Base-by-base conservation (phyloP, 345 rosid genomes). In the Zanthoxylum bungeanum region DNA sequence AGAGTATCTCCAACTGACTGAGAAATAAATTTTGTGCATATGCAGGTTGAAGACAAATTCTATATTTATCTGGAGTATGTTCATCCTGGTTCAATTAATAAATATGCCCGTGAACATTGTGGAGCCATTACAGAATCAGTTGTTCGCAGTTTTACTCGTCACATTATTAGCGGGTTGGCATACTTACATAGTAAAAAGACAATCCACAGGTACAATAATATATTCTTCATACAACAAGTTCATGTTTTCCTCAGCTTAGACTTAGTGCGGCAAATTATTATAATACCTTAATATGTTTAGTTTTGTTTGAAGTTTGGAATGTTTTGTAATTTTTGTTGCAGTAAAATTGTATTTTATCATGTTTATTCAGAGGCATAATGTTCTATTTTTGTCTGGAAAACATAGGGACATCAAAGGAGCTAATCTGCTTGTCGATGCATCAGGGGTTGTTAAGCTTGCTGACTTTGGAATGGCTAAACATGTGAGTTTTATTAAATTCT, bases 401-500 rank as follows among this genome's bases (percentile, higher is more conserved):
- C 57, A 60, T 44, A 93, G 99, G 88, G 99, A 95, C 76, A 95
- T 95, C 73, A 95, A 95, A 80, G 99, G 99, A 51, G 99, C 98
- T 68, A 92, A 95, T 84, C 85, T 95, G 76, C 99, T 95, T 65
- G 99, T 95, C 60, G 94, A 95, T 85, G 97, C 99, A 70, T 83
- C 77, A 66, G 99, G 99, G 22, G 93, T 91, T 47, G 98, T 95
- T 61, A 95, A 95, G 84, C 97, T 95, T 65, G 97, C 97, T 9
- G 98, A 92, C 75, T 95, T 95, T 77, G 99, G 99, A 80, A 95
- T 89, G 99, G 90, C 99, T 44, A 95, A 95, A 83, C 99, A 87
- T 73, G 99, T 95, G 78, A 89, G 93, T 81, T 58, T 16, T 63
- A 14, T 10, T 42, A 68, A 27, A 16, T 49, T 30, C 30, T 60